Evolutionary conservation across 164 flowering plant species (phyloP), one percentile per base, ranked within the genome.

Genomic region (Vitis riparia): DNA sequence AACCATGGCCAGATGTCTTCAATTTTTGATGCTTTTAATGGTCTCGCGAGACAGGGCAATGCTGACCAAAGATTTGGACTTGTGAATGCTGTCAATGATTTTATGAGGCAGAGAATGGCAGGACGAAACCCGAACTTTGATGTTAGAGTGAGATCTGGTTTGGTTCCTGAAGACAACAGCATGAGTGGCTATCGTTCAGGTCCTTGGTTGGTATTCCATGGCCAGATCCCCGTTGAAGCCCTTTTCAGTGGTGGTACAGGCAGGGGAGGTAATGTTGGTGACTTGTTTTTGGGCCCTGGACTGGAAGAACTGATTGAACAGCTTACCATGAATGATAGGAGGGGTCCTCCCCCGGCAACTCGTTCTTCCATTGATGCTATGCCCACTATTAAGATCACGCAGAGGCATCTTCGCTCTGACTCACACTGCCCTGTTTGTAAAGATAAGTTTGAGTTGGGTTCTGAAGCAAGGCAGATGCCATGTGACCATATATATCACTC

Each of bases 261-360:
- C 57, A 62, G 73, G 9, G 72, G 73, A 8, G 67, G 73, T 10
- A 74, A 55, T 59, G 67, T 55, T 50, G 75, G 71, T 47, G 83
- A 84, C 37, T 66, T 69, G 15, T 62, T 80, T 29, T 59, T 75
- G 58, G 80, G 80, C 11, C 77, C 73, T 29, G 88, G 86, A 8
- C 59, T 85, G 59, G 79, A 82, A 44, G 79, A 85, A 55, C 57
- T 85, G 62, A 73, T 82, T 13, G 84, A 79, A 59, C 86, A 82
- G 70, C 83, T 85, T n/a, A 65, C 70, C 17, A 50, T 69, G 74
- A 77, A 75, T 63, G 79, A 74, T 8, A 69, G 79, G 57, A 75
- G 69, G 11, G 86, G 84, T 1, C 81, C 85, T 11, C 75, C 87
- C 11, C 87, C 87, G 5, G 87, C 87, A 19, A 66, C 85, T 29